Conservation (phyloP, 2,329 filamentous ascomycete species). For the Fusarium hainanense region DNA sequence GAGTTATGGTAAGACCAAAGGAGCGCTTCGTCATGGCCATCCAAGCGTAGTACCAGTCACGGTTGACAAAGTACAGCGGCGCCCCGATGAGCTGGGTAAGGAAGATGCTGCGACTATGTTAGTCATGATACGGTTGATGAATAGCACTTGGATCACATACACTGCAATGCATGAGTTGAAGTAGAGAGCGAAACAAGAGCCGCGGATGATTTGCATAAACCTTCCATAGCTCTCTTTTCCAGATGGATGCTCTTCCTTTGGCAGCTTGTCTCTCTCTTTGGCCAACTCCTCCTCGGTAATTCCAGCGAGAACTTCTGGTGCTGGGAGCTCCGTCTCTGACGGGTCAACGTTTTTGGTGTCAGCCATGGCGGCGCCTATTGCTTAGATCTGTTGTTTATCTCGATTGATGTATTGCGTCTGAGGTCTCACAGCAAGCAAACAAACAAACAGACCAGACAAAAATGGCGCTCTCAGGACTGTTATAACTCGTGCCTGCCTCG, state of each 20-base stretch:
- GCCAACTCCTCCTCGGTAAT: constrained; percentile 34
- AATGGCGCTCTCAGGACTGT: constrained; percentile 10
- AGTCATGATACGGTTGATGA: not conserved
- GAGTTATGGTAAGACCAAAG: constrained; percentile 81
- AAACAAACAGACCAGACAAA: not conserved
- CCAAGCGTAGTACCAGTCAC: constrained; percentile 83
- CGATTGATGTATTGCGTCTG: not conserved
- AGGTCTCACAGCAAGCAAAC: constrained; percentile 2
- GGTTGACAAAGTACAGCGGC: constrained; percentile 80
- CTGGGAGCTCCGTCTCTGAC: constrained; percentile 45
- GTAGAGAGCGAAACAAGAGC: constrained; percentile 63
- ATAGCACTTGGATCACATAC: constrained; percentile 59
- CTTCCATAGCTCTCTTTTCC: constrained; percentile 65
- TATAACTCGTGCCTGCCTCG: constrained; percentile 31
- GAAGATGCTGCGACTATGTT: constrained; percentile 62
- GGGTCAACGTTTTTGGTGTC: constrained; percentile 37
- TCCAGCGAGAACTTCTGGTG: constrained; percentile 47
- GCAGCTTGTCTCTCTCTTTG: constrained; percentile 4
- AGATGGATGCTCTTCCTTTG: constrained; percentile 59
- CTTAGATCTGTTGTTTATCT: constrained; percentile 7
- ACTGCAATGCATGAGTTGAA: constrained; percentile 61
- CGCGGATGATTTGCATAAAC: constrained; percentile 63
- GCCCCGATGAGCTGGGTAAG: constrained; percentile 80
- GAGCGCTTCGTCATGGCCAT: constrained; percentile 89
- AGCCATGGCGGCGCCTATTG: constrained; percentile 41